Conservation (phyloP, 192 early-diverging fungal species). For the Dissophora ornata region DNA sequence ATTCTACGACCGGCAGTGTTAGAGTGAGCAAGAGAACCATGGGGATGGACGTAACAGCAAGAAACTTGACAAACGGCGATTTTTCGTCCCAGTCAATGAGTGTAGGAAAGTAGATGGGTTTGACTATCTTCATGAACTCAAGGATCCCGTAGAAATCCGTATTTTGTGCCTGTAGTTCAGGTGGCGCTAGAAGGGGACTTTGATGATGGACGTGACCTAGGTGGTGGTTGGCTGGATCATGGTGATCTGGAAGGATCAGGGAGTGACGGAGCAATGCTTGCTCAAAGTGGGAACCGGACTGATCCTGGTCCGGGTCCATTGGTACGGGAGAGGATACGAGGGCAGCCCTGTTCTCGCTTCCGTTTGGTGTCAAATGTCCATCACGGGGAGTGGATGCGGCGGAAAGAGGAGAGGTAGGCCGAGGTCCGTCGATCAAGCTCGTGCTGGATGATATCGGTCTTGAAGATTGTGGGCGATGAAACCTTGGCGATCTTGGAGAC, state of each 20-base stretch:
- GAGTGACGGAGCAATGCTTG: constrained; percentile 30
- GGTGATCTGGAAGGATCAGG: constrained; percentile 34
- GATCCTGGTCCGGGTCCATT: constrained; percentile 4
- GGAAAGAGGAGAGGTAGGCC: constrained; percentile 11
- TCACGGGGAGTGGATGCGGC: neutral
- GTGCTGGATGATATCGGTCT: neutral
- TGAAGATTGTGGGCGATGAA: neutral
- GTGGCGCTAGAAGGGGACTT: neutral
- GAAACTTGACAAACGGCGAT: constrained; percentile 56
- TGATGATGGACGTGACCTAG: constrained; percentile 24
- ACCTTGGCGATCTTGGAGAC: constrained; percentile 15
- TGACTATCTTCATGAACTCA: constrained; percentile 27
- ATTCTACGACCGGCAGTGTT: constrained; percentile 74
- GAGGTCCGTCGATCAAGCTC: neutral
- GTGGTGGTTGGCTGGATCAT: constrained; percentile 26
- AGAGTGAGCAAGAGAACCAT: constrained; percentile 63
- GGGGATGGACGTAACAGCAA: constrained; percentile 63
- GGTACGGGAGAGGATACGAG: constrained; percentile 12
- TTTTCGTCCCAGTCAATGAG: constrained; percentile 65
- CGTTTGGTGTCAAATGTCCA: neutral
- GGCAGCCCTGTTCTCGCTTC: neutral
- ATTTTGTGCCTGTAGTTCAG: neutral
- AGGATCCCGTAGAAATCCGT: neutral
- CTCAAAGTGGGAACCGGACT: constrained; percentile 3
- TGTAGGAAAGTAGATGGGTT: constrained; percentile 64